A percentile compares a stretch with the other conserved stretches of the same genome.
Evolutionary conservation across 176 grass and related monocot species (phyloP).

Genomic region (Tillandsia fasciculata): DNA sequence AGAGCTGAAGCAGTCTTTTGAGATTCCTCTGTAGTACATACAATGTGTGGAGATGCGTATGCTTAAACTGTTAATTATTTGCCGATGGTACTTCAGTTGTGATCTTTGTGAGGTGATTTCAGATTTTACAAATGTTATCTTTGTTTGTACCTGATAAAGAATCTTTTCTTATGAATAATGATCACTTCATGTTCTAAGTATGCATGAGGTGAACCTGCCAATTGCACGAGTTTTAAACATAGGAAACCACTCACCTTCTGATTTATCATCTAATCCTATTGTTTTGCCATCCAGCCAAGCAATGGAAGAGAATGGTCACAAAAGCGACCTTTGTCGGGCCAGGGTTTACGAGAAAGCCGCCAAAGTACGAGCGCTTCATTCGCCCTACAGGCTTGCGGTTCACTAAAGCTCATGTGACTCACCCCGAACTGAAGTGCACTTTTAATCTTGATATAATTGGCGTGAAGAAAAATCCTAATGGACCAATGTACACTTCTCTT

Average conservation of each 20-base stretch:
- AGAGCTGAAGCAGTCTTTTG: too few species aligned
- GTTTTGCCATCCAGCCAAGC: constrained; percentile 49
- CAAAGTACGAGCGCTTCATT: constrained; percentile 84
- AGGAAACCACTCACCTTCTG: not conserved
- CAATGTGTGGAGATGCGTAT: too few species aligned
- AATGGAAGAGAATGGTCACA: constrained; percentile 96
- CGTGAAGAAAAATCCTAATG: constrained; percentile 92
- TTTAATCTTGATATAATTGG: constrained; percentile 88
- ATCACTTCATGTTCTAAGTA: not conserved
- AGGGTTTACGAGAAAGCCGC: constrained; percentile 91
- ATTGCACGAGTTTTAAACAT: not conserved
- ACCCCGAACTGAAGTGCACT: constrained; percentile 86
- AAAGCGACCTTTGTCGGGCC: constrained; percentile 81
- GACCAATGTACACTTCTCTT: constrained; percentile 89
- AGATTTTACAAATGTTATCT: too few species aligned
- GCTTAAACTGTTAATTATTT: too few species aligned
- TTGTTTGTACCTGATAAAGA: not conserved
- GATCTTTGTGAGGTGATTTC: too few species aligned
- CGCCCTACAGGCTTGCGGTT: constrained; percentile 74
- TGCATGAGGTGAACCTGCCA: not conserved
- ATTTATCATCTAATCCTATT: not conserved
- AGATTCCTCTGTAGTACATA: too few species aligned
- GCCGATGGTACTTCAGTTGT: too few species aligned
- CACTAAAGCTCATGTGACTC: constrained; percentile 81
- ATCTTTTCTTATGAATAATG: not conserved